Evolutionary conservation across 106 monocot genomes (phyloP), one percentile per base, ranked within the genome.

Genomic region (Dendrobium catenatum): DNA sequence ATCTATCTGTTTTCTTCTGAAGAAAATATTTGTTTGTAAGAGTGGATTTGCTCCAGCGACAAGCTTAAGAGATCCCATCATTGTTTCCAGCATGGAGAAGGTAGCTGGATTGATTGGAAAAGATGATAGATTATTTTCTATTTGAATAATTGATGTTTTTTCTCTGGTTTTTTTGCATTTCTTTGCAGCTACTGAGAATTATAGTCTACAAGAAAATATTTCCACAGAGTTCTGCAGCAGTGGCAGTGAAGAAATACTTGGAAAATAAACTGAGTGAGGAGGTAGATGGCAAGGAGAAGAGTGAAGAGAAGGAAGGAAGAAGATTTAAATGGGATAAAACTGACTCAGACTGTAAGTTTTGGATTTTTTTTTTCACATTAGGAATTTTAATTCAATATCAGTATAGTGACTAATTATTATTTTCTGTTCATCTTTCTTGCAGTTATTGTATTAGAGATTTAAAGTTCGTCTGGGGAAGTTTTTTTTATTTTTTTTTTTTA

Each of bases 301-400:
- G 81, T n/a, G 58, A 83, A 51, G 79, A 81, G 6, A 83, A 82
- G 54, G 79, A 77, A n/a, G 81, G 83, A 3, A 84, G 87, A 59
- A 68, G 81, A 20, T 78, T 84, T 72, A 92, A 89, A 86, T 95
- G 95, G 95, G 92, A 88, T 6, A 92, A 86, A 48, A 95, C 95
- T 18, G 88, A 88, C 54, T 82, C 88, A 58, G 88, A 88, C 19
- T 88, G 95, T 95, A 84, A 90, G 95, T 86, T 54, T 42, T 77
- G 3, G 77, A 64, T 51, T 66, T 16, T 51, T 13, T 13, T 13
- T 51, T 64, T 64, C 9, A 26, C 26, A 9, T 18, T 4, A 2
- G 7, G 26, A 9, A 64, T 64, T 64, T 64, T 64, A 64, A 64
- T 64, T 64, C 6, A 37, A 72, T 27, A 13, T 72, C 16, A 0